These are phyloP conservation scores for Paramyrothecium sp. DNA, from an alignment of 2,329 filamentous ascomycete species.

Conservation along the genomic window DNA sequence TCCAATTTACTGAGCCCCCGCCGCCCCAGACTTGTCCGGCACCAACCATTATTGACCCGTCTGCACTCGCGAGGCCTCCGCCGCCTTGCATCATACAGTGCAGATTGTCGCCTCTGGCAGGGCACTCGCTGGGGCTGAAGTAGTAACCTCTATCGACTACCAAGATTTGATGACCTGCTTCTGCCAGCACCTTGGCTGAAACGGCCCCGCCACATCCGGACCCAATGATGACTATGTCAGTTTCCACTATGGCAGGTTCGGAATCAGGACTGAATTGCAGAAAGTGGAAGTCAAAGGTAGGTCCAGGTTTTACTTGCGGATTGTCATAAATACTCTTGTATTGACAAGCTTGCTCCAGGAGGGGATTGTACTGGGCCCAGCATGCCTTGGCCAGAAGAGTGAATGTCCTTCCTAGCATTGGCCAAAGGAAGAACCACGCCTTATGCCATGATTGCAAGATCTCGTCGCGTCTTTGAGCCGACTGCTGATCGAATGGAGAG, in stretches of 20 bases:
- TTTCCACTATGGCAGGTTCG: conserved; percentile 57
- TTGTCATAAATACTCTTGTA: neutral
- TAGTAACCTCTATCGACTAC: conserved; percentile 76
- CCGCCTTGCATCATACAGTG: conserved; percentile 5
- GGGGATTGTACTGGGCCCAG: neutral
- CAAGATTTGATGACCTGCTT: conserved; percentile 66
- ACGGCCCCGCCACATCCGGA: conserved; percentile 79
- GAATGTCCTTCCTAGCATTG: neutral
- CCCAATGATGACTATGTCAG: conserved; percentile 76
- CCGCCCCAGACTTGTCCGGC: conserved; percentile 73
- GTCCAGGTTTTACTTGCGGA: neutral
- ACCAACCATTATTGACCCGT: conserved; percentile 55
- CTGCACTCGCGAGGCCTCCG: conserved; percentile 17
- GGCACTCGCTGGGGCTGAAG: conserved; percentile 65
- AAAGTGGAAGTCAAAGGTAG: conserved; percentile 34
- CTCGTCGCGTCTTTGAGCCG: neutral
- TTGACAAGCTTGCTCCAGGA: neutral
- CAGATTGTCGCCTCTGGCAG: conserved; percentile 24
- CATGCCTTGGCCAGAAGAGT: neutral
- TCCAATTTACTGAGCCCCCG: conserved; percentile 80
- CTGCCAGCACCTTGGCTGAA: conserved; percentile 69
- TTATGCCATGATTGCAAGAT: neutral
- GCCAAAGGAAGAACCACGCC: neutral
- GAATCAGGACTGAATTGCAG: conserved; percentile 43
- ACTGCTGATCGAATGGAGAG: neutral